Base-by-base conservation (phyloP, 2,329 filamentous ascomycete genomes). In the Xylaria sp. region DNA sequence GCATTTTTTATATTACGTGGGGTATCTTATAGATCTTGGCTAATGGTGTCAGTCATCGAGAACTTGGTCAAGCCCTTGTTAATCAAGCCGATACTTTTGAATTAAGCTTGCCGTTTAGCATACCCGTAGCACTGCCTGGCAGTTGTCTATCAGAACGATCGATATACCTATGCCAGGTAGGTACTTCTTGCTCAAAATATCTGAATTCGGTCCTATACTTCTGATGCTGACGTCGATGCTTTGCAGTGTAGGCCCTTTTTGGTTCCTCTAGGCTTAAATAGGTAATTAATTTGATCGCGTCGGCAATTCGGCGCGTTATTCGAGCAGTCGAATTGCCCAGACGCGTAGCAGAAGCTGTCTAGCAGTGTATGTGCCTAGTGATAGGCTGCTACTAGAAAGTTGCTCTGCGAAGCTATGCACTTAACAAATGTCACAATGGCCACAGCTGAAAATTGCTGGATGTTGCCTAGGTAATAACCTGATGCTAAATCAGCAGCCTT, bases 1-100 rank as follows among this genome's bases (percentile, higher is more conserved):
- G 77, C 77, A 78, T 78, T 53, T 69, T 65, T 13, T n/a, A 44
- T 54, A 48, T 28, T 36, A 26, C 42, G 20, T 13, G 0, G 40
- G 23, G 23, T 46, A 26, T 15, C 23, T 62, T 4, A 44, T 28
- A 49, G 20, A 38, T 38, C 31, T 26, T n/a, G 38, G 28, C 23
- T 48, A 36, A 31, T 17, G 48, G 26, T 40, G 40, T 56, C 65
- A 15, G 20, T 6, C 51, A 57, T 38, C 15, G 20, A 44, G 7
- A 13, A 44, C 42, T 7, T 17, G 20, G 9, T 20, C 15, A 48
- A 9, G 7, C 17, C 49, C 42, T 33, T 59, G 46, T 33, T 15
- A 54, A 17, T 23, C 17, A 40, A 60, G 31, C 38, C 9, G 49
- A 26, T 38, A 6, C 33, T 36, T 3, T 42, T 40, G 40, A 28